Base-by-base conservation (phyloP, 306 rosid species). In the Castanopsis chinensis region DNA sequence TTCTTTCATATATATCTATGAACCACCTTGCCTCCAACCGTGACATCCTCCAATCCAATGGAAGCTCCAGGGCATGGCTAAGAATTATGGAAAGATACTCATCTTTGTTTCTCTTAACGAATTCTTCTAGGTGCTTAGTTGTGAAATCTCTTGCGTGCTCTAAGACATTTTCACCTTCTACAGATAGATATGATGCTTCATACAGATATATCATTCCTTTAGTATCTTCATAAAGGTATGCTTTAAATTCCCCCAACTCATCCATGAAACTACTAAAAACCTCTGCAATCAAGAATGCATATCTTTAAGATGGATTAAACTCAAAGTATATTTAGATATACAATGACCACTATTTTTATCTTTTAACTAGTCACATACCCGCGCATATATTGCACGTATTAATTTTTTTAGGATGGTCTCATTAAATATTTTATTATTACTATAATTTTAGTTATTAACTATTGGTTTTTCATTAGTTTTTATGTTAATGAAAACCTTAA, bases 21-120 rank as follows among this genome's bases (percentile, higher is more conserved):
- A 73, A 83, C 82, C 86, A 83, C 1, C 58, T 60, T 1, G 69
- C 4, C 5, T 82, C 79, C 10, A 67, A n/a, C 45, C 75, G 74
- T 13, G 49, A 14, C 41, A 67, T 37, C 52, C 80, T 69, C 83
- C 83, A 78, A 51, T 74, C 80, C 0, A 78, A 32, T 1, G 83
- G 80, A 58, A 78, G 52, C 52, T 78, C 82, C 75, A 82, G 55
- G 0, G 57, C 75, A 72, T 72, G 85, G 15, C 3, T 55, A 28
- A 82, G 27, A 30, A 82, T 12, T 10, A 32, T 4, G 1, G 11
- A 9, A 18, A 21, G 37, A 3, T 23, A 5, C 10, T 61, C n/a
- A 13, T 72, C 53, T 4, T 77, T 72, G 1, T 14, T 32, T 4
- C 13, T 13, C 0, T n/a, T 18, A 0, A 72, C 21, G 6, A 25